Evolutionary conservation across 306 rosid species (phyloP).

Genomic region (Castanea crenata): DNA sequence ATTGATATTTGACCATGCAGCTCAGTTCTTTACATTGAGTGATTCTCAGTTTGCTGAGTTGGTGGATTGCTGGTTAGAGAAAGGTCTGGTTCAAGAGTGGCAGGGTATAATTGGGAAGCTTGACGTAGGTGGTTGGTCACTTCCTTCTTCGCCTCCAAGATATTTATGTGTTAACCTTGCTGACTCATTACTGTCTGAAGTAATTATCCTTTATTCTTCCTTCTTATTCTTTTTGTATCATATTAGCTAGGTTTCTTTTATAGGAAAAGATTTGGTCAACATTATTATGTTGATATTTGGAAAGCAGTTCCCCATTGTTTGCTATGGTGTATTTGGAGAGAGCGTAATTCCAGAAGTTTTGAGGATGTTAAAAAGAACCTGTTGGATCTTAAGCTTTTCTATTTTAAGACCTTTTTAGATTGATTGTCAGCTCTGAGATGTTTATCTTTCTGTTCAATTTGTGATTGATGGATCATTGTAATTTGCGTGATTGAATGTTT

Average conservation of each 20-base stretch:
- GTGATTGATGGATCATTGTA: no score
- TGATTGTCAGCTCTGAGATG: no score
- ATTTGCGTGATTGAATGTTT: no score
- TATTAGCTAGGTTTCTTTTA: neutral
- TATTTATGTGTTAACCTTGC: slow-evolving; percentile 68
- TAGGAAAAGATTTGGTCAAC: neutral
- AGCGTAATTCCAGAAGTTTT: no score
- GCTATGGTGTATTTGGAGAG: no score
- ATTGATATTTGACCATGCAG: slow-evolving; percentile 80
- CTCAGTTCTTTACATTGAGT: slow-evolving; percentile 78
- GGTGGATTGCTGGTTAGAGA: slow-evolving; percentile 62
- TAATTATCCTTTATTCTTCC: slow-evolving; percentile 18
- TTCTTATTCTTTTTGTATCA: neutral
- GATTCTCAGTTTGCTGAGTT: slow-evolving; percentile 58
- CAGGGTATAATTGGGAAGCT: slow-evolving; percentile 74
- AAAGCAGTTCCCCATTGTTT: no score
- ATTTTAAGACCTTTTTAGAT: no score
- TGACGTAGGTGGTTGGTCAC: slow-evolving; percentile 64
- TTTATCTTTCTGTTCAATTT: no score
- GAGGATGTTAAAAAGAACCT: no score
- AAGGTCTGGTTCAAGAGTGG: slow-evolving; percentile 75
- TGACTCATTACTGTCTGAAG: slow-evolving; percentile 73
- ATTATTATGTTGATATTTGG: no score
- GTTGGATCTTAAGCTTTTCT: no score
- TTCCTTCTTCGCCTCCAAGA: slow-evolving; percentile 59